These are phyloP conservation scores for Thraustochytrium striatum DNA, from an alignment of 352 stramenopile species.

Conservation along the genomic window DNA sequence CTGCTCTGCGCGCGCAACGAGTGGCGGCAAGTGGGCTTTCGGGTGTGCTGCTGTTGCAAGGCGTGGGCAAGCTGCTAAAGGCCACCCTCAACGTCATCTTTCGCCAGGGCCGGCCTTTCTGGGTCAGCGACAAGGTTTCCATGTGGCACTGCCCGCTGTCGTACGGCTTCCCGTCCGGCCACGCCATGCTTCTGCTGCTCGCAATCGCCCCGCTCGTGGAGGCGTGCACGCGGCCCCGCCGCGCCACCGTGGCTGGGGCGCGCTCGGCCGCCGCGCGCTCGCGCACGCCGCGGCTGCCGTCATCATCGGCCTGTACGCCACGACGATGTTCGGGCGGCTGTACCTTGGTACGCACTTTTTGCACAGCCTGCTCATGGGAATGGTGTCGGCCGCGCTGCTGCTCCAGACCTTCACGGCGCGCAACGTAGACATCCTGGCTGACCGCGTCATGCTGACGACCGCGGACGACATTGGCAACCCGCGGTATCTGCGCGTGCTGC, in stretches of 20 bases:
- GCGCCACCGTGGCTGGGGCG: not conserved
- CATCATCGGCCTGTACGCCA: conserved; percentile 1
- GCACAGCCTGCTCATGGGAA: conserved; percentile 45
- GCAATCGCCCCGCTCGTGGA: conserved; percentile 14
- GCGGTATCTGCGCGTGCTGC: not conserved
- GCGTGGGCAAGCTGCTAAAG: not conserved
- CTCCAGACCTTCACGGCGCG: conserved; percentile 6
- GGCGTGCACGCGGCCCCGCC: not conserved
- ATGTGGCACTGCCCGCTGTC: conserved; percentile 34
- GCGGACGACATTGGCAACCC: not conserved
- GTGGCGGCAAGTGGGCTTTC: conserved; percentile 9
- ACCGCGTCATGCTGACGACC: conserved; percentile 5
- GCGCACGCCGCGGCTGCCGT: not conserved
- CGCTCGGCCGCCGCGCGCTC: not conserved
- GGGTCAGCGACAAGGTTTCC: conserved; percentile 2
- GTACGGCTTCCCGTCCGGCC: conserved; percentile 38
- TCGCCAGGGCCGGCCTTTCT: conserved; percentile 28
- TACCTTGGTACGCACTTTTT: conserved; percentile 44
- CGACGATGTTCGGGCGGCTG: not conserved
- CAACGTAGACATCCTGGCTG: conserved; percentile 2
- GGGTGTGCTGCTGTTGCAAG: conserved; percentile 12
- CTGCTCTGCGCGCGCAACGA: not conserved
- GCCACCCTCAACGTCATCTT: conserved; percentile 10
- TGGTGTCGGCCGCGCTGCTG: not conserved
- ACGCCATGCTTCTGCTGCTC: conserved; percentile 33